Percentiles rank a stretch among this genome's conserved stretches.
These are phyloP conservation scores for Raddia distichophylla DNA, from an alignment of 176 grass and related monocot genomes.

Conservation along the genomic window DNA sequence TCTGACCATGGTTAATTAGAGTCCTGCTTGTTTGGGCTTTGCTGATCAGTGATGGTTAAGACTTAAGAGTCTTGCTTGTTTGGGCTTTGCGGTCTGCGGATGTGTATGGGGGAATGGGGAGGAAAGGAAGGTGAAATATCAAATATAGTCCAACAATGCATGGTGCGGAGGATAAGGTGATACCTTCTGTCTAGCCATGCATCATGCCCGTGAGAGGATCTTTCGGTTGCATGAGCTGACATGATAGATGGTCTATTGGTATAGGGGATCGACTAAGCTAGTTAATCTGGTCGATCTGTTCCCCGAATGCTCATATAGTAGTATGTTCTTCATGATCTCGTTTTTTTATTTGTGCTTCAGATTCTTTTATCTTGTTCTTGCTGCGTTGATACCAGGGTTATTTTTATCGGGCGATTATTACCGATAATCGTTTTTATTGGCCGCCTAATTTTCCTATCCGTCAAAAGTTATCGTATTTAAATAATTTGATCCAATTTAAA, in stretches of 20 bases:
- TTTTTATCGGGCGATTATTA: too few relatives aligned
- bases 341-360: neutral
- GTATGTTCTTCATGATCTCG: too few relatives aligned
- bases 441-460: too few relatives aligned
- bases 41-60: neutral
- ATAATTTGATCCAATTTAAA: too few relatives aligned
- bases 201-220: constrained; percentile 13
- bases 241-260: constrained; percentile 1
- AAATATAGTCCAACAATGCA: neutral
- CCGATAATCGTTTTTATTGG: too few relatives aligned
- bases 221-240: constrained; percentile 3
- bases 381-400: neutral
- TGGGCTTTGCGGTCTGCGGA: neutral
- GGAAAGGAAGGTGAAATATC: neutral
- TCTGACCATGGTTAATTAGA: neutral
- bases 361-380: neutral
- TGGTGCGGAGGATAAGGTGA: constrained; percentile 12
- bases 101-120: neutral
- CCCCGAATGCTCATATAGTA: neutral
- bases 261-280: constrained; percentile 18
- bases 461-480: too few relatives aligned
- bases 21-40: constrained; percentile 1
- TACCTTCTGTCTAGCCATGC: constrained; percentile 29
- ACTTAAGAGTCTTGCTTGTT: neutral
- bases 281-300: neutral